Base-by-base conservation (phyloP, 2,329 filamentous ascomycete species). In the Tricladium varicosporioides region DNA sequence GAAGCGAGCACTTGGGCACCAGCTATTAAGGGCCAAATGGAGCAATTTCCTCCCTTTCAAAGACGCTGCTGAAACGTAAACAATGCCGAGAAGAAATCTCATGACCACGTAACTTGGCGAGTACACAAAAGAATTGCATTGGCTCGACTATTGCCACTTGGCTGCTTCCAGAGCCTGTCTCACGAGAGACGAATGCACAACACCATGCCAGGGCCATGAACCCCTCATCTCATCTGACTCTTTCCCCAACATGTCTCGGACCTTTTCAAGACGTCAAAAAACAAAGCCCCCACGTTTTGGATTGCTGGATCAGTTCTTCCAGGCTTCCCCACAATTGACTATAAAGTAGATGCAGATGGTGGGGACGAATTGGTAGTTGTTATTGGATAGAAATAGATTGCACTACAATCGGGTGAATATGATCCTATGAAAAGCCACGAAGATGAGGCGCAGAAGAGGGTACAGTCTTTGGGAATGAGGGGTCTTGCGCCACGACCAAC, bases 271-370 rank as follows among this genome's bases (percentile, higher is more conserved):
- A n/a, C 36, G 36, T 40, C n/a, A 40, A 40, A 13, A 8, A 13
- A n/a, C 11, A 10, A 40, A 11, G 11, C 36, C 36, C 36, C 10
- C 36, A 13, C 36, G 36, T 40, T 10, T 40, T n/a, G 11, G 36
- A 27, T n/a, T 13, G 36, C 36, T 40, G 11, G 36, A 40, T 40
- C 36, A 40, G n/a, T n/a, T n/a, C 36, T n/a, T 40, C 36, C 10
- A 13, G 36, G 49, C 54, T 58, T 58, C 58, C 55, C 58, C 58
- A 60, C 59, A 60, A 57, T 56, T 54, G 46, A 51, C 53, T 14
- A 47, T 19, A 33, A 36, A 27, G 11, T 58, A 56, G 50, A 32
- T 54, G 55, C 55, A 60, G 27, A 56, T 53, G 53, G 36, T 50
- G 55, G 51, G 36, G 48, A 48, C 52, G 5, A 54, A 40, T 40